phyloP scores from a whole-genome alignment of 345 rosid genomes.

The Brassica napus region Da-Ae NC_063451.1:32812501-32813000 shows the following conservation, averaged over 20 bases:
- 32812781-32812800: not conserved
- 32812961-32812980: constrained; percentile 13
- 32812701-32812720: constrained; percentile 47
- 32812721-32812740: constrained; percentile 19
- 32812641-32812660: constrained; percentile 50
- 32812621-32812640: constrained; percentile 62
- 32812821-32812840: not conserved
- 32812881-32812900: not conserved
- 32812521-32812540: not conserved
- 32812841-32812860: not conserved
- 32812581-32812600: constrained; percentile 70
- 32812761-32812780: not conserved
- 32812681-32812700: constrained; percentile 46
- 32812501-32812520: not conserved
- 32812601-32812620: constrained; percentile 70
- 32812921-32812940: not conserved
- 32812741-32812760: not conserved
- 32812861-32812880: not conserved
- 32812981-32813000: constrained; percentile 17
- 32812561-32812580: constrained; percentile 72
- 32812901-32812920: not conserved
- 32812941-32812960: constrained; percentile 22
- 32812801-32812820: not conserved
- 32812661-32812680: constrained; percentile 60
- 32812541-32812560: not conserved